Conservation (phyloP, 2,329 filamentous ascomycete species). For the Ophiostoma sp. region DNA sequence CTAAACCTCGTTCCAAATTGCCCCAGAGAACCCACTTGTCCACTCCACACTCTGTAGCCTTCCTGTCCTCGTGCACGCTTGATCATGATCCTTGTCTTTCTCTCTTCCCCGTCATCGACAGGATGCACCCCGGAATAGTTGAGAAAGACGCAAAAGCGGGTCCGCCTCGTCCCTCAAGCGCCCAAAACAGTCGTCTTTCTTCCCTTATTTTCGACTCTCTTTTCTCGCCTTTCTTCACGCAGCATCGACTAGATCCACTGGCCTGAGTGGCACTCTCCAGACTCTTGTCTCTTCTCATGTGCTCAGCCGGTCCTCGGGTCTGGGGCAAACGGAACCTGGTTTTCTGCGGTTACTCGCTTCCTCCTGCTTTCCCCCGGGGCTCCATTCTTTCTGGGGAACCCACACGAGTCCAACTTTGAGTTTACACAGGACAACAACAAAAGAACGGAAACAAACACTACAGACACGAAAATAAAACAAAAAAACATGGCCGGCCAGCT, state of each 20-base stretch:
- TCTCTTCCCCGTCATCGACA: background rate
- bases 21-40: background rate
- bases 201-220: no score
- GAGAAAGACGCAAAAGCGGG: no score
- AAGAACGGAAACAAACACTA: background rate
- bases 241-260: background rate
- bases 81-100: background rate
- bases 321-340: background rate
- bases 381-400: constrained; percentile 10
- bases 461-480: no score
- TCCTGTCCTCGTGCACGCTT: constrained; percentile 9
- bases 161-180: no score
- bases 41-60: constrained; percentile 1
- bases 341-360: background rate
- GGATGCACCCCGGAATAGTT: background rate
- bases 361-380: background rate
- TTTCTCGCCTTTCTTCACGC: background rate
- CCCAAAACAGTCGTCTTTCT: no score
- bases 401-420: background rate
- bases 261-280: background rate
- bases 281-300: background rate
- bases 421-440: background rate
- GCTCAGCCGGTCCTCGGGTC: background rate
- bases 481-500: background rate
- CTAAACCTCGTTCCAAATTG: background rate